Base-by-base conservation (phyloP, 331 rosid genomes). In the Rosa hybrid region DNA sequence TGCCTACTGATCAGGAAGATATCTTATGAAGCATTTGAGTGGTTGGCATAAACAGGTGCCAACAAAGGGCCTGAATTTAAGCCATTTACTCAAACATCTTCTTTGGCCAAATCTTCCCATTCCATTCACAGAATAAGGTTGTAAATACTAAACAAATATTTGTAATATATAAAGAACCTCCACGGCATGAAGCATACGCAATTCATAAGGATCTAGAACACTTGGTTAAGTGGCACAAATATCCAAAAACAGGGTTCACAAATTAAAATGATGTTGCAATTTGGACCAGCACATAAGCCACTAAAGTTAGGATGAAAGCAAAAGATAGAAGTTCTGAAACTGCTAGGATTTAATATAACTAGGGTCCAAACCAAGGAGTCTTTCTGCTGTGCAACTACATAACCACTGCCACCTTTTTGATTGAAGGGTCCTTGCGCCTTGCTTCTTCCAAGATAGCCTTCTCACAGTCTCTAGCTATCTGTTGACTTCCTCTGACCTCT, bases 401-500 rank as follows among this genome's bases (percentile, higher is more conserved):
- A 27, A 63, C 8, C 41, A 63, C 39, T 12, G 20, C 41, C 3
- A 63, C 69, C 18, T 62, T 62, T 5, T 25, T 27, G 17, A 25
- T 62, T 12, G 68, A 62, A 62, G 68, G 41, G 69, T 63, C 42
- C 42, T 63, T 13, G 42, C 69, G 17, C 41, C 20, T 27, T 13
- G 69, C 69, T 27, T 63, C 41, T 25, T 63, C 69, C 42, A 63
- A 63, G 41, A 67, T 16, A 12, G 69, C 69, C 69, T 27, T 63
- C 41, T 63, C 41, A 27, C 71, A 67, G 3, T 67, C 48, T 67
- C 71, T 67, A 67, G 48, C 71, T 5, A 18, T 68, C 27, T 18
- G 6, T 25, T 68, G 14, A 18, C 39, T 54, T 49, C 76, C 45
- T 72, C 53, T 72, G 62, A 50, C 59, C 44, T 25, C 27, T 72